Evolutionary conservation across 2,329 filamentous ascomycete species (phyloP).

Genomic region (Diaporthe amygdali): DNA sequence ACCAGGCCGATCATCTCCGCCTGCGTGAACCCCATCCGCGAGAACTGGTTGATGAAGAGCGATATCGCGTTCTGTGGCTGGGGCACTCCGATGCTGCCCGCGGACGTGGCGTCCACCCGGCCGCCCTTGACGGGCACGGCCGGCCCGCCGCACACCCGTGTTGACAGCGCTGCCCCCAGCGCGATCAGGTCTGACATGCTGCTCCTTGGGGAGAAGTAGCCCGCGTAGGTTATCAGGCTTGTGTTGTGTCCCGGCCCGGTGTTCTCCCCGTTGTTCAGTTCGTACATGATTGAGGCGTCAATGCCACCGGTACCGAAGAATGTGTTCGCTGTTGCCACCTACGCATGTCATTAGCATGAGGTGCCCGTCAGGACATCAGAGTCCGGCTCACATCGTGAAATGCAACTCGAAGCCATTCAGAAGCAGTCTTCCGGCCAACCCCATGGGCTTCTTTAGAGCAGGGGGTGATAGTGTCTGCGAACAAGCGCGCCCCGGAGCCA

Average conservation of each 20-base stretch:
- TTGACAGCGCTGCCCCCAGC: conserved; percentile 61
- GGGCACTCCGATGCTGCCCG: conserved; percentile 57
- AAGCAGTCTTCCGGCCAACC: conserved; percentile 61
- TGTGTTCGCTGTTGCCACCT: conserved; percentile 58
- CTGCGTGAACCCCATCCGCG: conserved; percentile 60
- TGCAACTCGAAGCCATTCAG: conserved; percentile 65
- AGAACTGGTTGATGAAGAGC: conserved; percentile 60
- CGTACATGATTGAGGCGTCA: conserved; percentile 66
- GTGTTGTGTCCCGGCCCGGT: conserved; percentile 59
- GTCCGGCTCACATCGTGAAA: conserved; percentile 57
- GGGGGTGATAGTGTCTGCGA: conserved; percentile 61
- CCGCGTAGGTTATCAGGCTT: conserved; percentile 58
- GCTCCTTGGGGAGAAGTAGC: conserved; percentile 55
- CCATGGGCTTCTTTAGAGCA: conserved; percentile 59
- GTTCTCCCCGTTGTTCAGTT: conserved; percentile 61
- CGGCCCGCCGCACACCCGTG: conserved; percentile 64
- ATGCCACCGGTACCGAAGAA: conserved; percentile 56
- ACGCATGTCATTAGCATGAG: background rate
- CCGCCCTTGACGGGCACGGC: conserved; percentile 58
- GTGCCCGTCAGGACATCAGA: background rate
- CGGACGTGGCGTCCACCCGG: conserved; percentile 56
- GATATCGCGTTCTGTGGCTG: conserved; percentile 59
- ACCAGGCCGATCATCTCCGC: conserved; percentile 65
- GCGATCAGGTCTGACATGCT: conserved; percentile 64
- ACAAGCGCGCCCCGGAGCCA: conserved; percentile 59